A percentile compares a stretch with the other conserved stretches of the same genome.
phyloP scores from a whole-genome alignment of 2,329 filamentous ascomycete species.

The Nemania abortiva region DNA sequence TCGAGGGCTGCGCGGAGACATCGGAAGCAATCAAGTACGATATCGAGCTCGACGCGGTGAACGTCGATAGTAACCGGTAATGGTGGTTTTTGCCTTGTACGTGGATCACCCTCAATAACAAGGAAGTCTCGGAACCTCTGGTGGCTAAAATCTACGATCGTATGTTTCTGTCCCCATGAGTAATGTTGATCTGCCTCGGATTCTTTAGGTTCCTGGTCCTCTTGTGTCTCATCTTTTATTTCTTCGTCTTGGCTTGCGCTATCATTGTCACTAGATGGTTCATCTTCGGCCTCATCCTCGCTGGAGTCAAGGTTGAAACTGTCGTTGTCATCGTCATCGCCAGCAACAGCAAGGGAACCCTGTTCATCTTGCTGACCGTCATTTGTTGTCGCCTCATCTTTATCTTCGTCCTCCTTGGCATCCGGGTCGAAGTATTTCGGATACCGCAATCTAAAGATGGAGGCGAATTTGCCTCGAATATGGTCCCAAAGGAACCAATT shows the following conservation, averaged over 20 bases:
- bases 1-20: slow-evolving; percentile 16
- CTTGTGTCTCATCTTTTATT: not conserved
- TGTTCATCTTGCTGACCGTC: slow-evolving; percentile 1
- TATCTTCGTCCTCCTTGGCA: slow-evolving; percentile 3
- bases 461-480: slow-evolving; percentile 17
- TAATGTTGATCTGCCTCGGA: slow-evolving; percentile 23
- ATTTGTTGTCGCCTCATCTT: not conserved
- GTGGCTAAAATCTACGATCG: slow-evolving; percentile 21
- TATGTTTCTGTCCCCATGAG: slow-evolving; percentile 25
- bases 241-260: slow-evolving; percentile 1
- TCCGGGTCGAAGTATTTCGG: slow-evolving; percentile 16
- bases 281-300: slow-evolving; percentile 9
- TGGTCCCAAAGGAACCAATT: slow-evolving; percentile 27
- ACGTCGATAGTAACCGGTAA: slow-evolving; percentile 13
- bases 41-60: slow-evolving; percentile 16
- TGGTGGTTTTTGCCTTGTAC: slow-evolving; percentile 5
- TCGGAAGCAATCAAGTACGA: slow-evolving; percentile 24
- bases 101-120: slow-evolving; percentile 15
- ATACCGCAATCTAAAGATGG: slow-evolving; percentile 21
- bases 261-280: not conserved
- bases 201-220: not conserved
- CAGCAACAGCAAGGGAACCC: not conserved
- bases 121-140: slow-evolving; percentile 26
- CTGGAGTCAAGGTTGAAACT: slow-evolving; percentile 25
- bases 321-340: slow-evolving; percentile 6